phyloP scores from a whole-genome alignment of 495 filamentous ascomycete species.

The Coniosporium apollinis region DNA sequence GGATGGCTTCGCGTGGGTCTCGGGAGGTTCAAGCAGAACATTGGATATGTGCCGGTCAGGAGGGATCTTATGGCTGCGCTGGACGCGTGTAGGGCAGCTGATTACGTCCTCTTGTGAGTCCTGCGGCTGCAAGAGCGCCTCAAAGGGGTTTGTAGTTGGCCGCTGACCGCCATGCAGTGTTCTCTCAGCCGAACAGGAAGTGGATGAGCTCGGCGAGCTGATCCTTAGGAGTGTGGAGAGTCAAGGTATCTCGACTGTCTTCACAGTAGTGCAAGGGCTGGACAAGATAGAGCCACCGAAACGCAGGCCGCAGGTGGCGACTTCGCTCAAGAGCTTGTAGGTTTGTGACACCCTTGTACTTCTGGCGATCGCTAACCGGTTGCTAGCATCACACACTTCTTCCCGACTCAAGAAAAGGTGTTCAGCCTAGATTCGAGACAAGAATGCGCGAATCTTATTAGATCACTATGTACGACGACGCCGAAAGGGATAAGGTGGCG shows the following conservation, averaged over 20 bases:
- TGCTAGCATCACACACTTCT: conserved; percentile 86
- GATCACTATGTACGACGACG: conserved; percentile 72
- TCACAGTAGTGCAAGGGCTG: conserved; percentile 63
- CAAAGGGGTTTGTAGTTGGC: no score
- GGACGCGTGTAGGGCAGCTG: conserved; percentile 75
- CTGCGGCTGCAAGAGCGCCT: no score
- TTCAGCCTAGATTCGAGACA: conserved; percentile 70
- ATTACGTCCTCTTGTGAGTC: conserved; percentile 84
- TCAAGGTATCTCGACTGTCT: conserved; percentile 78
- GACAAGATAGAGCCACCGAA: conserved; percentile 64
- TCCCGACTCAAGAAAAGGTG: conserved; percentile 74
- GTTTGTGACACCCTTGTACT: no score
- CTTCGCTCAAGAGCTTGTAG: conserved; percentile 77
- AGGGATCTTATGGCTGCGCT: conserved; percentile 56
- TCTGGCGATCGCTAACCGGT: no score
- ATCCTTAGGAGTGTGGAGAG: conserved; percentile 74
- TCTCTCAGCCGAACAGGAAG: conserved; percentile 63
- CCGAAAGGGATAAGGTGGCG: conserved; percentile 90
- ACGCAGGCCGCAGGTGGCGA: conserved; percentile 51
- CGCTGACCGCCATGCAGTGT: no score
- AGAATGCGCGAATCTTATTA: conserved; percentile 76
- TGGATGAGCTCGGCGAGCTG: conserved; percentile 64
- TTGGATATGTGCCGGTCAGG: conserved; percentile 62
- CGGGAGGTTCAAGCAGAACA: conserved; percentile 81
- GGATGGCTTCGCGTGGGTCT: conserved; percentile 47